phyloP scores from a whole-genome alignment of 148 eudicot species.

The Chenopodium berlandieri region DNA sequence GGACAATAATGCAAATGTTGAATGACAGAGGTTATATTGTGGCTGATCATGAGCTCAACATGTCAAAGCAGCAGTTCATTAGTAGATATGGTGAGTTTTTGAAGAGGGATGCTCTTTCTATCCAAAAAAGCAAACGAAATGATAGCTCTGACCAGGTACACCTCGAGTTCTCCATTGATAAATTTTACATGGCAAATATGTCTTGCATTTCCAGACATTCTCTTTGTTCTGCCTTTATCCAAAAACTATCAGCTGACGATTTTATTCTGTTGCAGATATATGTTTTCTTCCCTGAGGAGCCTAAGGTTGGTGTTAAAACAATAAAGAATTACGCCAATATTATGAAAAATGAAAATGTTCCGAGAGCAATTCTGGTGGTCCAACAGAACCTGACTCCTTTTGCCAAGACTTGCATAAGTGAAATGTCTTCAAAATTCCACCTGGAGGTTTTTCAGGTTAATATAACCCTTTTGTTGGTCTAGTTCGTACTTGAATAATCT shows the following conservation, averaged over 20 bases:
- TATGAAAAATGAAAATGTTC: constrained; percentile 79
- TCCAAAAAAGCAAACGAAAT: constrained; percentile 45
- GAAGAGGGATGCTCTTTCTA: constrained; percentile 69
- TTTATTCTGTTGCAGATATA: constrained; percentile 51
- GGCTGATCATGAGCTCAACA: constrained; percentile 51
- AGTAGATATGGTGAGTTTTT: constrained; percentile 61
- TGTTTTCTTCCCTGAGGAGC: constrained; percentile 78
- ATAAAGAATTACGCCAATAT: constrained; percentile 70
- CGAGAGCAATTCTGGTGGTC: constrained; percentile 71
- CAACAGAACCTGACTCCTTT: constrained; percentile 80
- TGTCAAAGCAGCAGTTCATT: constrained; percentile 51
- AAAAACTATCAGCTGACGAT: background rate
- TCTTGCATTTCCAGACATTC: background rate
- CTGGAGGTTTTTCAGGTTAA: constrained; percentile 81
- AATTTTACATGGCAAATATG: background rate
- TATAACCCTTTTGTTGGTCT: background rate
- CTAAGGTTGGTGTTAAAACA: constrained; percentile 88
- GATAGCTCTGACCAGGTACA: constrained; percentile 65
- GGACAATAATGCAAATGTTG: constrained; percentile 71
- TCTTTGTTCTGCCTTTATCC: background rate
- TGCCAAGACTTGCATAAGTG: constrained; percentile 68
- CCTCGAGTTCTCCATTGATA: background rate
- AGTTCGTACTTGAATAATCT: background rate
- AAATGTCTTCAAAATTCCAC: constrained; percentile 69
- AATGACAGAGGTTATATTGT: constrained; percentile 65